A percentile compares a stretch with the other conserved stretches of the same genome.
Evolutionary conservation across 2,329 filamentous ascomycete species (phyloP).

Genomic region (Mycogone perniciosa): DNA sequence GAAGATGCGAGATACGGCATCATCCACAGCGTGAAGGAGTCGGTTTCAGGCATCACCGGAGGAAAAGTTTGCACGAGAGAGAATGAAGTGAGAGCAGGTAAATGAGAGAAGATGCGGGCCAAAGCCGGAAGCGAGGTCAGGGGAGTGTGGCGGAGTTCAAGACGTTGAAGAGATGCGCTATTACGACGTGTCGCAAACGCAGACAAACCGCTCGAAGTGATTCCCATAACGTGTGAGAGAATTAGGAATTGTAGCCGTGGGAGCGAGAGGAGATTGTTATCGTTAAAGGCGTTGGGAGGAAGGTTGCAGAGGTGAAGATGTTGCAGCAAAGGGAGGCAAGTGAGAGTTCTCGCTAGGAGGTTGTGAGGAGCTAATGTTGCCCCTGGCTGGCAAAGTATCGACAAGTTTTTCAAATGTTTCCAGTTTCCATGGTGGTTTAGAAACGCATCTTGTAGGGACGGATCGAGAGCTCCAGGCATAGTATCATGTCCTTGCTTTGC

Average conservation of each 20-base stretch:
- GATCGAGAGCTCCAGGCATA: slow-evolving; percentile 25
- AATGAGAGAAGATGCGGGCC: slow-evolving; percentile 52
- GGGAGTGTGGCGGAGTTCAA: slow-evolving; percentile 51
- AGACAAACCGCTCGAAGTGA: slow-evolving; percentile 51
- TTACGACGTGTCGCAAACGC: slow-evolving; percentile 46
- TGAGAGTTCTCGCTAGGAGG: slow-evolving; percentile 45
- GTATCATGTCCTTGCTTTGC: slow-evolving; percentile 8
- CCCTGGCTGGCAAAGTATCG: slow-evolving; percentile 53
- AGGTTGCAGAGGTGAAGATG: slow-evolving; percentile 55
- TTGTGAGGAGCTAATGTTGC: slow-evolving; percentile 47
- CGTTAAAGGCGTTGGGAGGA: slow-evolving; percentile 50
- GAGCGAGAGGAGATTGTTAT: slow-evolving; percentile 47
- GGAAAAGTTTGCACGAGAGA: slow-evolving; percentile 49
- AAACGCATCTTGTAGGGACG: slow-evolving; percentile 37
- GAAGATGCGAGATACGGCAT: slow-evolving; percentile 57
- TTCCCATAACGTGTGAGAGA: slow-evolving; percentile 48
- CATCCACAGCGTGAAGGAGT: slow-evolving; percentile 50
- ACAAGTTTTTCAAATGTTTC: slow-evolving; percentile 48
- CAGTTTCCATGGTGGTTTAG: slow-evolving; percentile 48
- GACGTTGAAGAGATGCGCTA: slow-evolving; percentile 38
- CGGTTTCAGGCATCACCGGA: slow-evolving; percentile 49
- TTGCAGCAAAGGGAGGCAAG: slow-evolving; percentile 47
- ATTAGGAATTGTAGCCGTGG: slow-evolving; percentile 50
- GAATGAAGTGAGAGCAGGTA: slow-evolving; percentile 43
- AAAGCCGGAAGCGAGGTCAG: slow-evolving; percentile 51